These are phyloP conservation scores for Clarireedia paspali DNA, from an alignment of 2,329 filamentous ascomycete species.

Conservation along the genomic window DNA sequence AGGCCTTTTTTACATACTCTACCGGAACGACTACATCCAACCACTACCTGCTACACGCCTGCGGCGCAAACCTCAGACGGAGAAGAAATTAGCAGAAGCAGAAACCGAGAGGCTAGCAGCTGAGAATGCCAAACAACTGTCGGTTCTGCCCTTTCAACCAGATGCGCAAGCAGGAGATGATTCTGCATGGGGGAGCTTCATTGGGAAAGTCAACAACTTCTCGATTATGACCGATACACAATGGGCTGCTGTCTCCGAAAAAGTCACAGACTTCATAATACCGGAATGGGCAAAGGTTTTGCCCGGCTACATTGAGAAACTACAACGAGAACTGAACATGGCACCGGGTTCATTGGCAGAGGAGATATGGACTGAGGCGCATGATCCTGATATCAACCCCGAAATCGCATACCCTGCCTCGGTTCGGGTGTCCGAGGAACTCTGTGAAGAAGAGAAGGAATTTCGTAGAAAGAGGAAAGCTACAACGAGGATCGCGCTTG, in stretches of 20 bases:
- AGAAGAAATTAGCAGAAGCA: conserved; percentile 13
- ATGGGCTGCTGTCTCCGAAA: conserved; percentile 47
- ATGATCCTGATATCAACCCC: conserved; percentile 74
- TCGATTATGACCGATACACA: conserved; percentile 47
- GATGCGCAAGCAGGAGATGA: conserved; percentile 16
- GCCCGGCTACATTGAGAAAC: conserved; percentile 69
- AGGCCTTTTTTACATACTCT: conserved; percentile 26
- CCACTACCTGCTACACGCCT: conserved; percentile 26
- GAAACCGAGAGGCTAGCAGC: conserved; percentile 17
- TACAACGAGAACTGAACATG: conserved; percentile 83
- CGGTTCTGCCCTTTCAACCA: conserved; percentile 21
- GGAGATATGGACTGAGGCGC: conserved; percentile 88
- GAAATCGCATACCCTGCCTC: conserved; percentile 77
- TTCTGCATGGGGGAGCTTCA: conserved; percentile 27
- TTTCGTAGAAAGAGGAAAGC: conserved; percentile 64
- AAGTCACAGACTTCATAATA: conserved; percentile 57
- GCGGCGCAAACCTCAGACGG: conserved; percentile 19
- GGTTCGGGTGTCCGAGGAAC: conserved; percentile 72
- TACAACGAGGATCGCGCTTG: conserved; percentile 65
- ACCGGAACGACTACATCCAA: conserved; percentile 26
- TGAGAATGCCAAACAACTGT: conserved; percentile 21
- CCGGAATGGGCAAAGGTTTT: conserved; percentile 76
- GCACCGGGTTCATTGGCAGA: conserved; percentile 81
- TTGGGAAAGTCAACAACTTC: conserved; percentile 33
- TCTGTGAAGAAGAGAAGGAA: conserved; percentile 75